Evolutionary conservation across 2,329 filamentous ascomycete species (phyloP), one percentile per base, ranked within the genome.

Genomic region (Fusarium heterosporum): DNA sequence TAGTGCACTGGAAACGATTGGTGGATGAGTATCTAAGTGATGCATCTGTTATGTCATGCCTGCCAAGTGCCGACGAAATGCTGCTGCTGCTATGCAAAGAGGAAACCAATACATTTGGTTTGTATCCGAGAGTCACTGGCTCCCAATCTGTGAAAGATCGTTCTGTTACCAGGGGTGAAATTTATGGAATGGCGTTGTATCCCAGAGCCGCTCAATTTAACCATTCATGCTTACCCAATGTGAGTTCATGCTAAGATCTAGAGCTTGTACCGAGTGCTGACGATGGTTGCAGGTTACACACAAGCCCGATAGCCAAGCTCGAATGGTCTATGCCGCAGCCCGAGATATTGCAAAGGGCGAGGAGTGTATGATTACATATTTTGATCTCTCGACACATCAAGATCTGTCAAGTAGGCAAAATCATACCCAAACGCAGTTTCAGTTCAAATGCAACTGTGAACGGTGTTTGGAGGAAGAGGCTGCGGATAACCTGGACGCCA

Each of bases 121-220:
- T 75, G 12, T 75, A 75, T 36, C 67, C 66, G 6, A 64, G 56
- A 11, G 17, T 60, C 0, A 75, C 73, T 1, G 73, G 73, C 0
- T 70, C 70, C 19, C 53, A 67, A 5, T 48, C 55, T 11, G 48
- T 66, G 56, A 55, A 30, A 9, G 57, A 61, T 14, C 28, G 30
- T n/a, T 56, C 51, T 22, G 32, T 45, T 3, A 41, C 64, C 1
- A 58, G 73, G 55, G 73, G 73, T 16, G 64, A 74, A 42, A 64
- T 58, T 0, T 75, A 74, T 19, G 73, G 72, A 7, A 49, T 75
- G 42, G 60, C 65, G 3, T 17, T 75, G 10, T 75, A 68, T 49
- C 73, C 73, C 1, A 69, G 73, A 8, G 73, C 73, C 5, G 73
- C 73, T 12, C 71, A 69, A 45, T 75, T 75, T 10, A 75, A 75